phyloP scores from a whole-genome alignment of 139 green algal species.

The Desmodesmus armatus region DNA sequence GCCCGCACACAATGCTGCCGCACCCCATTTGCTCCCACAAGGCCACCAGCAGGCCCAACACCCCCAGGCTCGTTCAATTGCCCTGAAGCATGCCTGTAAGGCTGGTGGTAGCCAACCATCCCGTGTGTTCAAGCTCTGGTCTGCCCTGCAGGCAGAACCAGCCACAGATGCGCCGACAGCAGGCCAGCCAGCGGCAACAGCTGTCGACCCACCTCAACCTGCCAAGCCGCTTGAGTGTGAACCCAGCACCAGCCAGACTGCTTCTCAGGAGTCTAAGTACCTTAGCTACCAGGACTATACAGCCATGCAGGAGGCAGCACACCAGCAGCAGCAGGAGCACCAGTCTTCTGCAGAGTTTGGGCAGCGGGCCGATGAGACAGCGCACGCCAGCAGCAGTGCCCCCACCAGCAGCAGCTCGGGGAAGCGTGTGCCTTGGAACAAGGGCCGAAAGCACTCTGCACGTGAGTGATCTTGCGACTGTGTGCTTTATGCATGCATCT shows the following conservation, averaged over 20 bases:
- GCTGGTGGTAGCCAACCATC: too few relatives aligned
- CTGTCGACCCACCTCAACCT: too few relatives aligned
- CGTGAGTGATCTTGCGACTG: not conserved
- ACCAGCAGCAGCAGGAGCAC: not conserved
- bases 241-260: not conserved
- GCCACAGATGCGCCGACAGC: too few relatives aligned
- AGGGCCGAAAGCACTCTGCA: slow-evolving; percentile 1
- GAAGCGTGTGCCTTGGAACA: slow-evolving; percentile 12
- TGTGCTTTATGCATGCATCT: not conserved
- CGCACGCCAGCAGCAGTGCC: not conserved
- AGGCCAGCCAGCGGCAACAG: too few relatives aligned
- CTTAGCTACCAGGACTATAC: not conserved
- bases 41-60: too few relatives aligned
- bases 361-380: not conserved
- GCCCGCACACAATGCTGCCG: too few relatives aligned
- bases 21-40: too few relatives aligned
- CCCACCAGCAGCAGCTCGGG: not conserved
- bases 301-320: not conserved
- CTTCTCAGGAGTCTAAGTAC: not conserved
- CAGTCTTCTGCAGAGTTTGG: too few relatives aligned
- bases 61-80: too few relatives aligned
- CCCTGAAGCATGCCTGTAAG: too few relatives aligned
- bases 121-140: too few relatives aligned
- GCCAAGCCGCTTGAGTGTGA: not conserved
- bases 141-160: too few relatives aligned